phyloP scores from a whole-genome alignment of 768 basidiomycete species.

The Tylopilus balloui region DNA sequence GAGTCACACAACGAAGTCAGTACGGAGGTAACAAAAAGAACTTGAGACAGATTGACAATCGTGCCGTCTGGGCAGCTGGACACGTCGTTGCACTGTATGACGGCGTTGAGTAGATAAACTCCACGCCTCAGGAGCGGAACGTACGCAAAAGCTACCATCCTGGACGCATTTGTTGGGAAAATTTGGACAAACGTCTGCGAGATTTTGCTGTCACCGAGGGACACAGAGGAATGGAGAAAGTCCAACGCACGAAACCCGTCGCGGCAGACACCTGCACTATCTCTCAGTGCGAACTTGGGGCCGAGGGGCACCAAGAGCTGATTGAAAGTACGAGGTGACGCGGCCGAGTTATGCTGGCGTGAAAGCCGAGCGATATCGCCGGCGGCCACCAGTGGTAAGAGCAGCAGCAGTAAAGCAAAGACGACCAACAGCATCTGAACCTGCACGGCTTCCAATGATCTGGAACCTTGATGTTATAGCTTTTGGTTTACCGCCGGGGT shows the following conservation, averaged over 20 bases:
- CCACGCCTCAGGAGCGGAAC: not conserved
- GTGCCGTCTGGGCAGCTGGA: conserved; percentile 13
- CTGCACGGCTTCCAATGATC: not conserved
- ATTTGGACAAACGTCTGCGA: conserved; percentile 19
- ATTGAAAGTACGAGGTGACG: not conserved
- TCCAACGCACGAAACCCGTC: conserved; percentile 12
- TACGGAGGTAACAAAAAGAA: not conserved
- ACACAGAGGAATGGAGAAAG: not conserved
- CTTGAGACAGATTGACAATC: conserved; percentile 9
- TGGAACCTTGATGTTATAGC: conserved; percentile 3
- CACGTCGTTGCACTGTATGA: conserved; percentile 9
- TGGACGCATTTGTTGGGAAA: conserved; percentile 17
- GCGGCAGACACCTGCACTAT: conserved; percentile 4
- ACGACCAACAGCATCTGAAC: conserved; percentile 8
- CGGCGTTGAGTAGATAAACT: not conserved
- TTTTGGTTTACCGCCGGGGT: not conserved
- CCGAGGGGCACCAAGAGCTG: conserved; percentile 11
- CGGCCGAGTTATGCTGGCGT: conserved; percentile 6
- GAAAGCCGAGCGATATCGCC: not conserved
- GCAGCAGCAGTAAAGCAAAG: conserved; percentile 11
- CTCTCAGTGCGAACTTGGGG: conserved; percentile 9
- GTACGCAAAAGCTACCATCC: conserved; percentile 20
- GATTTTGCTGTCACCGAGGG: not conserved
- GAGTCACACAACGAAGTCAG: not conserved
- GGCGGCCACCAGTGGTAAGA: conserved; percentile 7